A percentile compares a stretch with the other conserved stretches of the same genome.
Evolutionary conservation across 2,329 filamentous ascomycete species (phyloP).

Genomic region (Beauveria scarabaeidicola): DNA sequence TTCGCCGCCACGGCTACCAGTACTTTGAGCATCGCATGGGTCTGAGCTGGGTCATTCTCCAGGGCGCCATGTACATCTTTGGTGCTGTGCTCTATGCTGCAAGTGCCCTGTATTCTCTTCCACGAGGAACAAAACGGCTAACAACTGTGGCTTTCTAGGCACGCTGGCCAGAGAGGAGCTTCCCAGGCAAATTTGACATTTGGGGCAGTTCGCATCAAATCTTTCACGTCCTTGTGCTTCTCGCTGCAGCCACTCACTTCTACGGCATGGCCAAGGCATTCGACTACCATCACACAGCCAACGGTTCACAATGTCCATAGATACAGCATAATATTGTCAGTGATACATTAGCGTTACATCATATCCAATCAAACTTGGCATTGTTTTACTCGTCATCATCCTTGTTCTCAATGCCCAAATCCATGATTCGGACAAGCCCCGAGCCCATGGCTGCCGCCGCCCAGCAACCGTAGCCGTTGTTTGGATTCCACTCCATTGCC

Average conservation of each 20-base stretch:
- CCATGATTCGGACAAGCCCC: constrained; percentile 57
- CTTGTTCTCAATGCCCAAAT: constrained; percentile 45
- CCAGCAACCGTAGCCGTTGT: constrained; percentile 57
- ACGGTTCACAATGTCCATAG: constrained; percentile 41
- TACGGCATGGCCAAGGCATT: constrained; percentile 76
- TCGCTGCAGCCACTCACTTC: constrained; percentile 75
- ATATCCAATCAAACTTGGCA: background rate
- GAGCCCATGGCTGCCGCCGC: constrained; percentile 58
- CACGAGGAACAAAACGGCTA: constrained; percentile 9
- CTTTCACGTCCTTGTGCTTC: constrained; percentile 82
- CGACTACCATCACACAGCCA: constrained; percentile 66
- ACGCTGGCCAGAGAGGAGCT: constrained; percentile 73
- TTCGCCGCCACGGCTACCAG: constrained; percentile 56
- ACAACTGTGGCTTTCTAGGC: constrained; percentile 33
- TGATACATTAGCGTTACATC: constrained; percentile 1
- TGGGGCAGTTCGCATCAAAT: constrained; percentile 93
- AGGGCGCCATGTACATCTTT: constrained; percentile 76
- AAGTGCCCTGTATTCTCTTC: constrained; percentile 24
- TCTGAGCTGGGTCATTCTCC: constrained; percentile 67
- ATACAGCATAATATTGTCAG: background rate
- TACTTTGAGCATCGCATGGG: constrained; percentile 67
- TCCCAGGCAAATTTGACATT: constrained; percentile 76
- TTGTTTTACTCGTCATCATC: constrained; percentile 10
- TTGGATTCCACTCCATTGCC: constrained; percentile 59
- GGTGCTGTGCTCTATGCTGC: constrained; percentile 83